Base-by-base conservation (phyloP, 2,329 filamentous ascomycete genomes). In the Colletotrichum liriopes region DNA sequence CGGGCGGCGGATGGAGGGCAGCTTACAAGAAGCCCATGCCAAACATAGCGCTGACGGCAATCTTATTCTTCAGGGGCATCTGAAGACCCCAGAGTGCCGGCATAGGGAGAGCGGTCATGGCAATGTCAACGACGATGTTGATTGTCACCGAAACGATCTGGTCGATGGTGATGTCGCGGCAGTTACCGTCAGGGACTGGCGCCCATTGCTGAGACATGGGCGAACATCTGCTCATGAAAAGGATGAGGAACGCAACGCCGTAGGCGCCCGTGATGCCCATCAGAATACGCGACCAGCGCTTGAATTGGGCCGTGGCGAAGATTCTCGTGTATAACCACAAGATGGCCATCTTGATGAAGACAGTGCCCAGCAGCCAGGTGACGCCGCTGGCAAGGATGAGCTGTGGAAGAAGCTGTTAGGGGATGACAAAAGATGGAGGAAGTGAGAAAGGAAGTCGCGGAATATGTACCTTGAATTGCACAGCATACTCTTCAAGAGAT, bases 41-140 rank as follows among this genome's bases (percentile, higher is more conserved):
- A 43, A 82, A 79, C 74, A 82, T 79, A 45, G 75, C 68, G 32
- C 72, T 79, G 59, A 82, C 76, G 2, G 73, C 78, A 16, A 81
- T 51, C 72, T 82, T 82, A 51, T 82, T 84, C 14, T 80, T 79
- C 35, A 75, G 66, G 1, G 79, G 79, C 81, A 86, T 83, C 63
- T 83, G 80, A 23, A 86, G 76, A 16, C 80, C 79, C 83, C 83
- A 85, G 1, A 86, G 80, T 75, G 83, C 81, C 7, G 82, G 79
- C 43, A 83, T 79, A 3, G 84, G 84, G 12, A 86, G 80, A 47
- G 81, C 78, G 26, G 85, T 76, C 29, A 86, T 77, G 60, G 82
- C 79, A 68, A 78, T 2, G 63, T 81, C 79, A n/a, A 81, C 47
- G 41, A 77, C 6, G 18, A 79, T 58, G 63, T 80, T 81, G 23